A percentile compares a stretch with the other conserved stretches of the same genome.
These are phyloP conservation scores for Crithidia bombi DNA, from an alignment of 208 protist species.

Conservation along the genomic window DNA sequence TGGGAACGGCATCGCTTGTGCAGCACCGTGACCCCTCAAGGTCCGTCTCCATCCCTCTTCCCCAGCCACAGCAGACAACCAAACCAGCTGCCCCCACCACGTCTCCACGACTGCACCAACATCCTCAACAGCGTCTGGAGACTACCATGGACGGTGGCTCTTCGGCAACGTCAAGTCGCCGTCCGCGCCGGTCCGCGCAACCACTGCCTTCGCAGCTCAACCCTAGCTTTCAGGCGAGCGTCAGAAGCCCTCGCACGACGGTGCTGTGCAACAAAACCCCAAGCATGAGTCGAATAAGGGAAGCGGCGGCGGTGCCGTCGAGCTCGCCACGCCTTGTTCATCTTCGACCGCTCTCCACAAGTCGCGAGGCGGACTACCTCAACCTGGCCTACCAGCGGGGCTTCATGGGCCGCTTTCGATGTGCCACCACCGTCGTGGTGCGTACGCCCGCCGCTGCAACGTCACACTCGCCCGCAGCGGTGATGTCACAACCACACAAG, in stretches of 20 bases:
- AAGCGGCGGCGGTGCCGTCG: neutral
- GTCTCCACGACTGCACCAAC: neutral
- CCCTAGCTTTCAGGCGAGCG: neutral
- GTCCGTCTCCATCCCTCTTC: neutral
- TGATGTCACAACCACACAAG: neutral
- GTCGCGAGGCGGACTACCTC: conserved; percentile 29
- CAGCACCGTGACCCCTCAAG: neutral
- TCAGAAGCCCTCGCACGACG: neutral
- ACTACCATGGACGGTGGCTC: neutral
- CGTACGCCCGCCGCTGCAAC: conserved; percentile 28
- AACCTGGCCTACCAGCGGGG: conserved; percentile 24
- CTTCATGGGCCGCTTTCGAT: conserved; percentile 45
- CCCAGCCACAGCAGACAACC: neutral
- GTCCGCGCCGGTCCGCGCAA: conserved; percentile 1
- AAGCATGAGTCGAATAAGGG: neutral
- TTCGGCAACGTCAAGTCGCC: neutral
- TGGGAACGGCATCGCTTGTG: conserved; percentile 3
- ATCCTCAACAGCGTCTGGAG: neutral
- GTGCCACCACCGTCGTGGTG: conserved; percentile 43
- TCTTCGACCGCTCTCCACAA: conserved; percentile 11
- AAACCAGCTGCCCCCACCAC: neutral
- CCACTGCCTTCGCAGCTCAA: neutral
- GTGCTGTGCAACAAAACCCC: neutral
- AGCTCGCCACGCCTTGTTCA: neutral
- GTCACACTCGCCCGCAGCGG: no score